phyloP scores from a whole-genome alignment of 1,139 yeast species.

The Torulaspora globosa region DNA sequence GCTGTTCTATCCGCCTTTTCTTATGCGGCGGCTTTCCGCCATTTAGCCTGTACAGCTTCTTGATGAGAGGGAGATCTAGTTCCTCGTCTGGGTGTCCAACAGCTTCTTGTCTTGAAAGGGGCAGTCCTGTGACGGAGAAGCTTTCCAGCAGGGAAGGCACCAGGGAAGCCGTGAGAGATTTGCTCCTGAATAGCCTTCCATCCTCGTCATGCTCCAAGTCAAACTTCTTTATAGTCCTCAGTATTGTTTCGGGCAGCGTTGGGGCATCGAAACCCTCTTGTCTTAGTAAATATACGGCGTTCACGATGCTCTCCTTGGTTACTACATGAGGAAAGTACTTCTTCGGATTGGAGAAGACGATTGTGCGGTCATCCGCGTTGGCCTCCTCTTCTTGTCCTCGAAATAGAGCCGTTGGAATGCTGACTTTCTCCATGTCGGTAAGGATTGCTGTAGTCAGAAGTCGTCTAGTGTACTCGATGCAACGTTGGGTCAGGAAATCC shows the following conservation, averaged over 20 bases:
- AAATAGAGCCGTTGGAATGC: conserved; percentile 14
- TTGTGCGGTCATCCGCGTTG: conserved; percentile 6
- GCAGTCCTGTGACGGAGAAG: not conserved
- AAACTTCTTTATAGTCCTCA: conserved; percentile 27
- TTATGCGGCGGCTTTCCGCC: conserved; percentile 8
- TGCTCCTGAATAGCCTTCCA: conserved; percentile 29
- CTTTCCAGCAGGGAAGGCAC: conserved; percentile 22
- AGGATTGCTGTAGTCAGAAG: conserved; percentile 25
- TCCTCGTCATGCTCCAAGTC: conserved; percentile 19
- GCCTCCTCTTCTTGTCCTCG: conserved; percentile 1
- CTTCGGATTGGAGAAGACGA: conserved; percentile 2
- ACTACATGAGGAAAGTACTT: conserved; percentile 22
- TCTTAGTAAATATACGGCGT: conserved; percentile 22
- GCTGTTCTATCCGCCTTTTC: conserved; percentile 7
- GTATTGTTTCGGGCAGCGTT: conserved; percentile 28
- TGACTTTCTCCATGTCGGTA: conserved; percentile 20
- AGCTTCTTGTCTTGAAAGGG: not conserved
- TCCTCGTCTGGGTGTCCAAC: not conserved
- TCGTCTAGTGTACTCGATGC: conserved; percentile 19
- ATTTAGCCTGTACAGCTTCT: conserved; percentile 12
- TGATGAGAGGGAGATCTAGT: conserved; percentile 7
- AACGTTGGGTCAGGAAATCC: conserved; percentile 14
- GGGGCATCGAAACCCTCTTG: conserved; percentile 18
- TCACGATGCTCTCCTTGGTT: conserved; percentile 22
- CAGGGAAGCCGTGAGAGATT: conserved; percentile 21